A percentile compares a stretch with the other conserved stretches of the same genome.
phyloP scores from a whole-genome alignment of 2,329 filamentous ascomycete species.

The Apiospora rasikravindrae region DNA sequence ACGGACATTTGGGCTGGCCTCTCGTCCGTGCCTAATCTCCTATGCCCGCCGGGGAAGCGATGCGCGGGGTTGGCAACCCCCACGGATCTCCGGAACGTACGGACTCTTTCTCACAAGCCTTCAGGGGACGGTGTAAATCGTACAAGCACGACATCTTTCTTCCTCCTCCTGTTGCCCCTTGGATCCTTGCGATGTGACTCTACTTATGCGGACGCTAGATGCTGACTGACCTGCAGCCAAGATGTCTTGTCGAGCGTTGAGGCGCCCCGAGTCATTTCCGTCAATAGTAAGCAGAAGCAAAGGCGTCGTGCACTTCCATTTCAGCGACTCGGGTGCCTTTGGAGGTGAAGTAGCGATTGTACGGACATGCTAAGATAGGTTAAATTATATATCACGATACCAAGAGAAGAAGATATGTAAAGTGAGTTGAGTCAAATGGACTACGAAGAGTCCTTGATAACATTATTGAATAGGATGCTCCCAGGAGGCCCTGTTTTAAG shows the following conservation, averaged over 20 bases:
- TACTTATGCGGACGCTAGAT: background rate
- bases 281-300: background rate
- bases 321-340: background rate
- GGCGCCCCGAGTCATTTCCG: background rate
- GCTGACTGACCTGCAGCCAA: too few relatives aligned
- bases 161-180: too few relatives aligned
- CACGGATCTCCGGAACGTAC: slow-evolving; percentile 2
- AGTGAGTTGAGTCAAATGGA: background rate
- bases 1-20: slow-evolving; percentile 1
- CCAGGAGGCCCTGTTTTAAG: background rate
- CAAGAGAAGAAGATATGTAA: background rate
- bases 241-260: background rate
- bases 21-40: background rate
- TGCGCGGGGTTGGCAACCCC: background rate
- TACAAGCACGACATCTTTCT: background rate
- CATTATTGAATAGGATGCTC: slow-evolving; percentile 3
- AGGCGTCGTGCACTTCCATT: background rate
- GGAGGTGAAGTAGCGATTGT: too few relatives aligned
- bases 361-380: background rate
- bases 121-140: background rate
- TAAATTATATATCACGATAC: background rate
- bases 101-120: background rate
- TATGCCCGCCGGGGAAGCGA: background rate
- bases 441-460: background rate
- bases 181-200: background rate